These are phyloP conservation scores for Penicillium polonicum DNA, from an alignment of 2,329 filamentous ascomycete species.

Conservation along the genomic window DNA sequence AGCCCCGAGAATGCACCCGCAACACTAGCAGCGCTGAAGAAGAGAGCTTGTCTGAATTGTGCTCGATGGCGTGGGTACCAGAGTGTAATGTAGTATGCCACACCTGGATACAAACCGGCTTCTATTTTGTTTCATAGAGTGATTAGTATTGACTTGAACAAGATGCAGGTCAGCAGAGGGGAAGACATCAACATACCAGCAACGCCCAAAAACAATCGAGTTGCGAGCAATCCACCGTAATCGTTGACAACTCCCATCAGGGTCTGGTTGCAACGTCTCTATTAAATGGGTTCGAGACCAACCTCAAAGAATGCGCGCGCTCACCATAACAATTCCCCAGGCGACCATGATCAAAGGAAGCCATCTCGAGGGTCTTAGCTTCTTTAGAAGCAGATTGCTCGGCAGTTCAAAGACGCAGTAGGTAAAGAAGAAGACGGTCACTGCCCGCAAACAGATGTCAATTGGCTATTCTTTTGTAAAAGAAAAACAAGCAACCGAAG, in stretches of 20 bases:
- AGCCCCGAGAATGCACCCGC: conserved; percentile 55
- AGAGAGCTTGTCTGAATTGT: conserved; percentile 46
- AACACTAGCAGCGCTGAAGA: conserved; percentile 50
- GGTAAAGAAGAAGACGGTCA: conserved; percentile 33
- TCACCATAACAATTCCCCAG: conserved; percentile 50
- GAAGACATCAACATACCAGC: conserved; percentile 21
- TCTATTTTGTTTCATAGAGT: conserved; percentile 25
- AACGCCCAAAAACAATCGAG: conserved; percentile 48
- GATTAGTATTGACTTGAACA: background rate
- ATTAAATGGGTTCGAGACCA: background rate
- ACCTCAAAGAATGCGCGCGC: background rate
- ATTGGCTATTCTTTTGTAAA: background rate
- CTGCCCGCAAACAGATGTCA: conserved; percentile 11
- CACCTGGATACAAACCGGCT: conserved; percentile 45
- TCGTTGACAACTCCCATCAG: conserved; percentile 51
- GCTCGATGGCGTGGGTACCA: conserved; percentile 48
- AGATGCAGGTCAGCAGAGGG: background rate
- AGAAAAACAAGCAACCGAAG: background rate
- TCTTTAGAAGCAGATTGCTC: conserved; percentile 24
- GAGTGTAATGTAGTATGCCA: conserved; percentile 47
- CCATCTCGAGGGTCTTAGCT: conserved; percentile 29
- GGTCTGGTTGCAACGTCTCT: conserved; percentile 27
- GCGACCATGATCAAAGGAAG: conserved; percentile 36
- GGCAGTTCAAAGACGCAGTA: conserved; percentile 24
- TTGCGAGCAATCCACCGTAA: conserved; percentile 47